Evolutionary conservation across 2,329 filamentous ascomycete genomes (phyloP).

Genomic region (Cordyceps tenuipes): DNA sequence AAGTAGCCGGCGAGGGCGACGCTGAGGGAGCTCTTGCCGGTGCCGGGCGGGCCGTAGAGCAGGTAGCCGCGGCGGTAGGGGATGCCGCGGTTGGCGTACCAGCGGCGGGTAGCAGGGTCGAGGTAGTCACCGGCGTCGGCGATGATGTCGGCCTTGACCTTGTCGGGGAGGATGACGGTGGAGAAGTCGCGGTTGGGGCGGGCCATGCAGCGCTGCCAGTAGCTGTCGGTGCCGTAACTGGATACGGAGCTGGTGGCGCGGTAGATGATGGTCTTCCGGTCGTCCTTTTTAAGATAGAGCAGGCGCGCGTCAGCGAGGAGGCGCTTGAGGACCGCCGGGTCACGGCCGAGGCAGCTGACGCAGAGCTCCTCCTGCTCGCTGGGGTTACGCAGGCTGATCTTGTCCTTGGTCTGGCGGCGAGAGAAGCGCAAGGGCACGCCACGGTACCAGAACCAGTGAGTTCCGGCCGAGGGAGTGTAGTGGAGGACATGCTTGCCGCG

Average conservation of each 20-base stretch:
- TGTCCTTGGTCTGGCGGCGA: constrained; percentile 40
- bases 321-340: constrained; percentile 52
- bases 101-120: constrained; percentile 54
- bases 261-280: constrained; percentile 57
- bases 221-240: constrained; percentile 29
- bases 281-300: constrained; percentile 48
- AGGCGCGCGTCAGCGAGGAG: constrained; percentile 51
- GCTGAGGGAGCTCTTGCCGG: constrained; percentile 67
- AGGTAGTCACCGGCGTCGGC: constrained; percentile 57
- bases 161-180: constrained; percentile 56
- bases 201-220: constrained; percentile 56
- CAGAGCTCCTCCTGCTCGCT: constrained; percentile 51
- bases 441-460: constrained; percentile 61
- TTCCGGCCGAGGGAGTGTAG: constrained; percentile 61
- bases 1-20: constrained; percentile 64
- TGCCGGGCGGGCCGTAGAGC: constrained; percentile 71
- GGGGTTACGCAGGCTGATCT: constrained; percentile 29
- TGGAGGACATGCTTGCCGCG: constrained; percentile 39
- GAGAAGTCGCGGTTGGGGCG: constrained; percentile 53
- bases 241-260: constrained; percentile 41
- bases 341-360: constrained; percentile 53
- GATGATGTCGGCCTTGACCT: constrained; percentile 50
- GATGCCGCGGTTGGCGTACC: constrained; percentile 78
- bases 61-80: constrained; percentile 80
- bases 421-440: constrained; percentile 50